Evolutionary conservation across 169 alveolate genomes (phyloP).

Genomic region (Plasmodium vivax): DNA sequence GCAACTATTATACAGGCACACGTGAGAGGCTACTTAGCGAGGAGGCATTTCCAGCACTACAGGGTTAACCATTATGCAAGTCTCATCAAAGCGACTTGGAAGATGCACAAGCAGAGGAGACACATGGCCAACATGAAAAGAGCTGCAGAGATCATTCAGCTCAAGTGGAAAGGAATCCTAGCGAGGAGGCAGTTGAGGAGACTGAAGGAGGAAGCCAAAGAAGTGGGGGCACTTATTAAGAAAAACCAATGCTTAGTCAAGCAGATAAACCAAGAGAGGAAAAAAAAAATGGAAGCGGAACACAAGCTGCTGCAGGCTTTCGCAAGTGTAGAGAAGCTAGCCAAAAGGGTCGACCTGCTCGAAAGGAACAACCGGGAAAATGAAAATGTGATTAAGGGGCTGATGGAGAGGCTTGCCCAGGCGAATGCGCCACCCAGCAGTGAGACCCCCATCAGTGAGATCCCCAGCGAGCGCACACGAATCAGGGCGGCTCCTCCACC

Average conservation of each 20-base stretch:
- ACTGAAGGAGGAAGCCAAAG: constrained; percentile 86
- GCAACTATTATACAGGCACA: constrained; percentile 35
- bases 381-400: constrained; percentile 18
- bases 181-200: constrained; percentile 86
- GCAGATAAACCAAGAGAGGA: constrained; percentile 82
- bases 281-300: constrained; percentile 83
- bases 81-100: constrained; percentile 85
- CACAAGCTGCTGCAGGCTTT: constrained; percentile 81
- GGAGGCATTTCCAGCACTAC: constrained; percentile 56
- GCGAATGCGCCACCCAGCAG: not conserved
- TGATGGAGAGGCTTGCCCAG: not conserved
- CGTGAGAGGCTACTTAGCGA: constrained; percentile 8
- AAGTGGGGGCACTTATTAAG: constrained; percentile 79
- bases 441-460: not conserved
- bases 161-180: constrained; percentile 82
- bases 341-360: constrained; percentile 75
- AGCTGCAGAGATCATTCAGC: constrained; percentile 82
- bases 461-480: not conserved
- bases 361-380: constrained; percentile 76
- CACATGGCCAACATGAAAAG: constrained; percentile 72
- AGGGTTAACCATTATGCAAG: constrained; percentile 77
- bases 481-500: not conserved
- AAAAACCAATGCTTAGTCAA: constrained; percentile 79
- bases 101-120: constrained; percentile 75
- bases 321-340: constrained; percentile 80